Evolutionary conservation across 495 filamentous ascomycete genomes (phyloP).

Genomic region (Aspergillus nidulans): DNA sequence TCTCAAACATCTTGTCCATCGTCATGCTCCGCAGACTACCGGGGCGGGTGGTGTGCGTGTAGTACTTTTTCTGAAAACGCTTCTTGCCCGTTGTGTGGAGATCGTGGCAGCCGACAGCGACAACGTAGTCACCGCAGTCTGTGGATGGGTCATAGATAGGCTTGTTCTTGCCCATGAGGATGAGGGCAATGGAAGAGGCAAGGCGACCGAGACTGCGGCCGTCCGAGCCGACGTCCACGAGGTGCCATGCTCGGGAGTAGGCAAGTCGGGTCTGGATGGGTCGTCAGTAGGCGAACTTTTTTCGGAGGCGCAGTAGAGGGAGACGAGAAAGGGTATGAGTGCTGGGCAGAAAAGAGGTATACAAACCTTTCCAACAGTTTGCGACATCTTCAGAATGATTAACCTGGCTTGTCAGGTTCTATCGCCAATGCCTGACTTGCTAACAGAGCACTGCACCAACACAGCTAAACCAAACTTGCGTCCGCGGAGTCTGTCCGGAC

Average conservation of each 20-base stretch:
- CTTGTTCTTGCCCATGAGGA: conserved; percentile 99
- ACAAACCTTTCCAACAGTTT: conserved; percentile 44
- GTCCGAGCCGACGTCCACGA: conserved; percentile 64
- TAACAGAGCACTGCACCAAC: neutral
- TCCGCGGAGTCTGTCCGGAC: neutral
- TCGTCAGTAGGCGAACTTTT: neutral
- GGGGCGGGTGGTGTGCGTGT: conserved; percentile 84
- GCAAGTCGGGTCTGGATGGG: conserved; percentile 77
- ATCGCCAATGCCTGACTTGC: neutral
- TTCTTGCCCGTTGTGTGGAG: conserved; percentile 89
- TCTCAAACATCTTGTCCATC: conserved; percentile 91
- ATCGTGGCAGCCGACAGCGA: conserved; percentile 81
- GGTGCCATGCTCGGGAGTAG: conserved; percentile 94
- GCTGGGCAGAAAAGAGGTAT: neutral
- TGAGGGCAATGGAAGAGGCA: conserved; percentile 81
- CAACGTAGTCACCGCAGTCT: conserved; percentile 98
- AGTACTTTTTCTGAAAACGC: conserved; percentile 89
- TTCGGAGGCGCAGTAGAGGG: neutral
- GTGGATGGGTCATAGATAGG: conserved; percentile 94
- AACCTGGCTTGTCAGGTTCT: neutral
- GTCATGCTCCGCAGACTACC: conserved; percentile 82
- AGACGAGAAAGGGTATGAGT: neutral
- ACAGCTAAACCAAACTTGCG: neutral
- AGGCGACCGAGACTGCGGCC: conserved; percentile 69
- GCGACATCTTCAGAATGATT: conserved; percentile 35